These are phyloP conservation scores for Butyriboletus regius DNA, from an alignment of 1,284 basidiomycete species.

Conservation along the genomic window DNA sequence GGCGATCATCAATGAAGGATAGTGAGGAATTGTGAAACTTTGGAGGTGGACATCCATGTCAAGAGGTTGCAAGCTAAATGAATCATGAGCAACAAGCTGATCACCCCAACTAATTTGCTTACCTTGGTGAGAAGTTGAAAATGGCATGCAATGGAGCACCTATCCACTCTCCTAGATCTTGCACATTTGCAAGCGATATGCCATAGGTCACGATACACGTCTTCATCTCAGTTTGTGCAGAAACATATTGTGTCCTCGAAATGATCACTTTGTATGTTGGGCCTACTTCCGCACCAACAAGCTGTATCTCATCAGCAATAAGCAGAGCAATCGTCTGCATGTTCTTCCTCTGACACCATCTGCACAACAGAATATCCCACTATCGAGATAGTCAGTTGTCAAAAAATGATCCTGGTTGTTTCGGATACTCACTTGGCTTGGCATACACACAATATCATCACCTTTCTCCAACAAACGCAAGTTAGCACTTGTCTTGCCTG, in stretches of 20 bases:
- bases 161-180: constrained; percentile 97
- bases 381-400: no score
- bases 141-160: constrained; percentile 86
- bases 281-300: constrained; percentile 86
- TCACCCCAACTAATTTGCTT: constrained; percentile 15
- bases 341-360: no score
- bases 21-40: constrained; percentile 91
- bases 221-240: constrained; percentile 86
- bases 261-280: constrained; percentile 95
- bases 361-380: no score
- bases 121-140: constrained; percentile 96
- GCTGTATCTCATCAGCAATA: constrained; percentile 92
- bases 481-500: no score
- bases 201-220: constrained; percentile 91
- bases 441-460: no score
- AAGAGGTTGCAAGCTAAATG: constrained; percentile 73
- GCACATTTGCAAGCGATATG: constrained; percentile 91
- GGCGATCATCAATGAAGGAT: constrained; percentile 95
- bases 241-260: constrained; percentile 89
- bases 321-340: constrained; percentile 69
- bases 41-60: constrained; percentile 98
- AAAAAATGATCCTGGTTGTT: no score
- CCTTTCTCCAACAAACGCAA: no score
- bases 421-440: no score
- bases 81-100: constrained; percentile 4